Percentiles rank a stretch among this genome's conserved stretches.
These are phyloP conservation scores for Plasmodium vinckei DNA, from an alignment of 169 alveolate genomes.

Conservation along the genomic window DNA sequence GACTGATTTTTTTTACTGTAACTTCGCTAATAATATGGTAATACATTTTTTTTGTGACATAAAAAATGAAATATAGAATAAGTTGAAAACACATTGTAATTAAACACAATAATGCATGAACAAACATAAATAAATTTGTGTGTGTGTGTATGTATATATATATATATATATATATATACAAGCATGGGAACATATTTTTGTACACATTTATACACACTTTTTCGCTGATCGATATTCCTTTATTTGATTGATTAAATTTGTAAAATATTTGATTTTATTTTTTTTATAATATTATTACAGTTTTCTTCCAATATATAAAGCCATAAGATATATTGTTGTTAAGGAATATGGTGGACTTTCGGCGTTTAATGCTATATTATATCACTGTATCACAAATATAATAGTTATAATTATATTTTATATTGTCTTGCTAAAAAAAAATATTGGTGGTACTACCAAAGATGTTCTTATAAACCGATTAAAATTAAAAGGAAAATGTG, in stretches of 20 bases:
- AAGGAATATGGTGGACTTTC: constrained; percentile 12
- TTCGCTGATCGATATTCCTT: neutral
- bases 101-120: too few relatives aligned
- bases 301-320: constrained; percentile 62
- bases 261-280: neutral
- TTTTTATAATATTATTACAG: constrained; percentile 7
- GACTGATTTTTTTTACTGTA: constrained; percentile 25
- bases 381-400: constrained; percentile 46
- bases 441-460: constrained; percentile 55
- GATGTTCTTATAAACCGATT: constrained; percentile 7
- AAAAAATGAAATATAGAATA: too few relatives aligned
- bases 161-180: neutral
- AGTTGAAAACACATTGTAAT: too few relatives aligned
- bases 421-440: constrained; percentile 2
- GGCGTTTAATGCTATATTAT: constrained; percentile 10
- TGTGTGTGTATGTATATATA: too few relatives aligned
- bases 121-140: neutral
- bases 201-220: neutral
- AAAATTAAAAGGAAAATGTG: constrained; percentile 48
- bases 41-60: neutral
- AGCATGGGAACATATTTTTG: neutral
- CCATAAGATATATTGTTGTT: constrained; percentile 3
- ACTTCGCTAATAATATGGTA: constrained; percentile 44
- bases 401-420: constrained; percentile 29
- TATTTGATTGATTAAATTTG: neutral